A percentile compares a stretch with the other conserved stretches of the same genome.
phyloP scores from a whole-genome alignment of 768 basidiomycete genomes.

The Thelephora ganbajun region DNA sequence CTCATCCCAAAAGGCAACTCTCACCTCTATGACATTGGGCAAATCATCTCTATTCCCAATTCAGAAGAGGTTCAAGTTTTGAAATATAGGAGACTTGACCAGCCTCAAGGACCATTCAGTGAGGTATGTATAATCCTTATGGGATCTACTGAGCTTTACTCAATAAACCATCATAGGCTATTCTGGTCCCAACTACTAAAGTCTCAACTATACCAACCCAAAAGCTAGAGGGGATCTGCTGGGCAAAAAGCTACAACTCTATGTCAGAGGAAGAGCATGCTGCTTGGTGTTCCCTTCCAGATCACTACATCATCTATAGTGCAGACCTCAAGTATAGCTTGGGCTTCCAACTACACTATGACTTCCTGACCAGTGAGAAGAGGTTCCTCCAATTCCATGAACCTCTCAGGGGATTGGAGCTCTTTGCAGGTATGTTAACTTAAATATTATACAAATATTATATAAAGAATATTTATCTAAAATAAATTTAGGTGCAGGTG shows the following conservation, averaged over 20 bases:
- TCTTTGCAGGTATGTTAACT: slow-evolving; percentile 44
- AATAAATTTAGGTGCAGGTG: slow-evolving; percentile 50
- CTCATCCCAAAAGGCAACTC: slow-evolving; percentile 11
- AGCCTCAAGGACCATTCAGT: slow-evolving; percentile 15
- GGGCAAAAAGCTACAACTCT: neutral
- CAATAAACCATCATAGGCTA: slow-evolving; percentile 7
- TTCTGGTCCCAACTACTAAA: neutral
- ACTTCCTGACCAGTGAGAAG: slow-evolving; percentile 15
- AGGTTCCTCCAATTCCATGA: slow-evolving; percentile 22
- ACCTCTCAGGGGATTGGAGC: slow-evolving; percentile 44
- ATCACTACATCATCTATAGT: slow-evolving; percentile 11
- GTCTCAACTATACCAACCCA: neutral
- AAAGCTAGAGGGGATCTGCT: neutral
- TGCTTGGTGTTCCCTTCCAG: neutral
- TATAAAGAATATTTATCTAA: neutral
- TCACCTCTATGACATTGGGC: slow-evolving; percentile 36
- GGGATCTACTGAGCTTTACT: neutral
- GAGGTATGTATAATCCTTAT: slow-evolving; percentile 2
- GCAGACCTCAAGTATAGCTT: slow-evolving; percentile 27
- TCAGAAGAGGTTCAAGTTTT: slow-evolving; percentile 21
- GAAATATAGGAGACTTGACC: slow-evolving; percentile 32
- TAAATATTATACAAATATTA: neutral
- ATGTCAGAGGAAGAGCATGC: neutral
- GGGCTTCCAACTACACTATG: slow-evolving; percentile 15
- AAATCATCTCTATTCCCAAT: slow-evolving; percentile 29